A percentile compares a stretch with the other conserved stretches of the same genome.
Evolutionary conservation across 768 basidiomycete species (phyloP).

Genomic region (Lepiota venenata): DNA sequence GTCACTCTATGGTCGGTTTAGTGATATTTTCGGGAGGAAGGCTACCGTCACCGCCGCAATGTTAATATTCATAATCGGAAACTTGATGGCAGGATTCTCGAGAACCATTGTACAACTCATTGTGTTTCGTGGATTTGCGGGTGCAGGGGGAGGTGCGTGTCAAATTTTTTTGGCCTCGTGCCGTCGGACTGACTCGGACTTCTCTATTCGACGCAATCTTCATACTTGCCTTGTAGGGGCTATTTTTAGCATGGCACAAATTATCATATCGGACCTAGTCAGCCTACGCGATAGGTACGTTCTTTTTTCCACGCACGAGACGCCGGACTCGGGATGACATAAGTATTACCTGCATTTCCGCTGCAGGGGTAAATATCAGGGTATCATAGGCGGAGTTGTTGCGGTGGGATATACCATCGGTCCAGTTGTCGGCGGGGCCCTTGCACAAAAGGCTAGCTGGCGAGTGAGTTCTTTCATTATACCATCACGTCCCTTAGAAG

Average conservation of each 20-base stretch:
- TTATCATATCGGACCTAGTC: constrained; percentile 72
- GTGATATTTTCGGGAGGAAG: constrained; percentile 69
- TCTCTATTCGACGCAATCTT: too few species aligned
- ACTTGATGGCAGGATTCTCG: constrained; percentile 63
- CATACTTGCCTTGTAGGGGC: constrained; percentile 33
- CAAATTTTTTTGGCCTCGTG: background rate
- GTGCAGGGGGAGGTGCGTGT: constrained; percentile 55
- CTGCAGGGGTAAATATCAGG: constrained; percentile 70
- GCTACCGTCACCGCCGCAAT: constrained; percentile 53
- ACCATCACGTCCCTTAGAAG: background rate
- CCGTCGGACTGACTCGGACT: background rate
- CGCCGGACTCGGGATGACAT: background rate
- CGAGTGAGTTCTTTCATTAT: constrained; percentile 35
- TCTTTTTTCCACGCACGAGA: background rate
- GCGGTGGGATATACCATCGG: constrained; percentile 65
- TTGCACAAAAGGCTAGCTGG: constrained; percentile 64
- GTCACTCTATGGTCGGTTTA: constrained; percentile 57
- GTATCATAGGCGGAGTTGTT: constrained; percentile 57
- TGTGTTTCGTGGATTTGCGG: constrained; percentile 63
- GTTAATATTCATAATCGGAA: constrained; percentile 63
- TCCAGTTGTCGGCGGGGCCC: constrained; percentile 63
- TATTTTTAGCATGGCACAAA: constrained; percentile 66
- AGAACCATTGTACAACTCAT: constrained; percentile 65
- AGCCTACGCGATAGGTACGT: constrained; percentile 60
- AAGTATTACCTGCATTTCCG: background rate